A percentile compares a stretch with the other conserved stretches of the same genome.
Conservation (phyloP, 129 eudicot genomes). For the Ambrosia artemisiifolia region DNA sequence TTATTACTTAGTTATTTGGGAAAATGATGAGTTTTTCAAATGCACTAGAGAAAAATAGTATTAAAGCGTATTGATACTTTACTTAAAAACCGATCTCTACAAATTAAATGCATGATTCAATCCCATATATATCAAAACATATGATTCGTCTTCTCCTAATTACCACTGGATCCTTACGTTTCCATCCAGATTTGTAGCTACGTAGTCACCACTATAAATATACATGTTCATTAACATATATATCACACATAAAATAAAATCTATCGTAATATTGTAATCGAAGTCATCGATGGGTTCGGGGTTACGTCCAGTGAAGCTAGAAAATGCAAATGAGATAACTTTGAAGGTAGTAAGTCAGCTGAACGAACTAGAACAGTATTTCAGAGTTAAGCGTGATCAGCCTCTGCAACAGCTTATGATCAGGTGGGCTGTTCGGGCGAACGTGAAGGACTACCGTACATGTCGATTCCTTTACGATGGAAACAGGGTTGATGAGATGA, state of each 20-base stretch:
- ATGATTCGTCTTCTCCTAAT: not conserved
- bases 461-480: slow-evolving; percentile 10
- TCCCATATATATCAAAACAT: too few relatives aligned
- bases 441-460: not conserved
- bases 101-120: too few relatives aligned
- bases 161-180: not conserved
- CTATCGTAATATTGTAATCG: not conserved
- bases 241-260: not conserved
- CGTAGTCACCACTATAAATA: not conserved
- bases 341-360: slow-evolving; percentile 20
- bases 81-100: too few relatives aligned
- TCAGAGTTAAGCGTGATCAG: slow-evolving; percentile 9
- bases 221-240: not conserved
- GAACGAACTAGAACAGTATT: slow-evolving; percentile 14
- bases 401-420: slow-evolving; percentile 14
- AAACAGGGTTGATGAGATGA: not conserved
- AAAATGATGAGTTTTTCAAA: too few relatives aligned
- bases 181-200: not conserved
- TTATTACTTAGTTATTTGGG: too few relatives aligned
- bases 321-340: not conserved
- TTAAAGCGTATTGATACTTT: too few relatives aligned
- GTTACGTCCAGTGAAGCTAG: slow-evolving; percentile 4
- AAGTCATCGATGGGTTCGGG: not conserved
- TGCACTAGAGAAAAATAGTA: too few relatives aligned
- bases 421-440: slow-evolving; percentile 6